Conservation (phyloP, 202 grass and related monocot genomes). For the Eragrostis tef region DNA sequence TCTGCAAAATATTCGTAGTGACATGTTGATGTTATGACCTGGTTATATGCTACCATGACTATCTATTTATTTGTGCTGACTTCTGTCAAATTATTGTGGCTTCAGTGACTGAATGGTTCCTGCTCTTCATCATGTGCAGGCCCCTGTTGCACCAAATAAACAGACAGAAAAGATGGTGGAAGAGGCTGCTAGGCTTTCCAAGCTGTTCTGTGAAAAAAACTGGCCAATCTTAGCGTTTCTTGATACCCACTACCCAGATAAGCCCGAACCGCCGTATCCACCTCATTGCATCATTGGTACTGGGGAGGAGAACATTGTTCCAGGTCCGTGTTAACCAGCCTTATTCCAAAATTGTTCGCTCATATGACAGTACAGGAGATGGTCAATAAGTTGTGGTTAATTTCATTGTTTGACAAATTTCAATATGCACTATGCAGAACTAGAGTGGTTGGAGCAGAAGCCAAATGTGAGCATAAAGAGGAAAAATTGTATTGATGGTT, state of each 20-base stretch:
- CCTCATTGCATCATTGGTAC: slow-evolving; percentile 91
- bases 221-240: slow-evolving; percentile 91
- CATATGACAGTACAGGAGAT: background rate
- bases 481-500: slow-evolving; percentile 88
- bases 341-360: background rate
- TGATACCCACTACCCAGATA: slow-evolving; percentile 77
- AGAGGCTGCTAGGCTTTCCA: slow-evolving; percentile 74
- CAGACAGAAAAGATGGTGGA: slow-evolving; percentile 84
- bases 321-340: slow-evolving; percentile 48
- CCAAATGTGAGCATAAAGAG: slow-evolving; percentile 73
- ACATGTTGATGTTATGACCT: background rate
- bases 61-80: too few species aligned
- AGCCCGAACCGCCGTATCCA: slow-evolving; percentile 81
- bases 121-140: slow-evolving; percentile 50
- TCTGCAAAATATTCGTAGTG: too few species aligned
- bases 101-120: background rate
- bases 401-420: slow-evolving; percentile 26
- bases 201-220: slow-evolving; percentile 68
- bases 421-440: slow-evolving; percentile 55
- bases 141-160: slow-evolving; percentile 75
- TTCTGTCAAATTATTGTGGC: background rate
- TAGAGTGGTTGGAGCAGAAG: slow-evolving; percentile 86
- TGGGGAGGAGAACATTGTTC: slow-evolving; percentile 88
- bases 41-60: too few species aligned
- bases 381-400: background rate